Conservation (phyloP, 495 filamentous ascomycete genomes). For the Aspergillus sparsus region DNA sequence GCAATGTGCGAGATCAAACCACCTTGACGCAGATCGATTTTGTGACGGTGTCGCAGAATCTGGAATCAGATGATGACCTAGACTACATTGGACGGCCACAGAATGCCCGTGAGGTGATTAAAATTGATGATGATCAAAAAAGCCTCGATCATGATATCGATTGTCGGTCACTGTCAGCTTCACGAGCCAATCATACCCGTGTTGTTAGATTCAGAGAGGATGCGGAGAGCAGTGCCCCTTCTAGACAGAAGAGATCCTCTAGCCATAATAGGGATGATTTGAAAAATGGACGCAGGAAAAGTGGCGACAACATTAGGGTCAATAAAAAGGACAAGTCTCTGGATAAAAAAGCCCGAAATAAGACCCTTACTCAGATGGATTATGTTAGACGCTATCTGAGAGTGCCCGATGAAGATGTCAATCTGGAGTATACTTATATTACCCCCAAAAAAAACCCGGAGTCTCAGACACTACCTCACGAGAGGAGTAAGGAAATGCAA, state of each 20-base stretch:
- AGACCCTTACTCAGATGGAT: slow-evolving; percentile 52
- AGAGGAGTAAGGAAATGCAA: not conserved
- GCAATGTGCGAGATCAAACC: slow-evolving; percentile 32
- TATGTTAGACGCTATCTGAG: slow-evolving; percentile 45
- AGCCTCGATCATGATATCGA: slow-evolving; percentile 29
- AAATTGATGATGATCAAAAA: slow-evolving; percentile 30
- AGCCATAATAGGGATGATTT: not conserved
- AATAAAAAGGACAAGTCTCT: slow-evolving; percentile 30
- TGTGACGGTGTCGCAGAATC: slow-evolving; percentile 30
- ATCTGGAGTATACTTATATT: slow-evolving; percentile 38
- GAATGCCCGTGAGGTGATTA: slow-evolving; percentile 25
- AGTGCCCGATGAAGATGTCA: slow-evolving; percentile 42
- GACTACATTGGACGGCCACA: slow-evolving; percentile 29
- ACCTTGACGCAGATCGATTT: slow-evolving; percentile 51
- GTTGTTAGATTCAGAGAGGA: slow-evolving; percentile 26
- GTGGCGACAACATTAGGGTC: slow-evolving; percentile 20
- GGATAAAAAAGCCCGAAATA: slow-evolving; percentile 32
- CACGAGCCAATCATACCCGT: slow-evolving; percentile 19
- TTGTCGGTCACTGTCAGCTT: slow-evolving; percentile 22
- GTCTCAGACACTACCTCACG: not conserved
- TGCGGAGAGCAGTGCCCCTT: slow-evolving; percentile 9
- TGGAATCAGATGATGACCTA: slow-evolving; percentile 35
- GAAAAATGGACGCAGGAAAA: slow-evolving; percentile 25
- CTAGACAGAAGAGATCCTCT: slow-evolving; percentile 20
- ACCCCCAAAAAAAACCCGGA: slow-evolving; percentile 22